phyloP scores from a whole-genome alignment of 768 basidiomycete genomes.

The Naematelia encephala region DNA sequence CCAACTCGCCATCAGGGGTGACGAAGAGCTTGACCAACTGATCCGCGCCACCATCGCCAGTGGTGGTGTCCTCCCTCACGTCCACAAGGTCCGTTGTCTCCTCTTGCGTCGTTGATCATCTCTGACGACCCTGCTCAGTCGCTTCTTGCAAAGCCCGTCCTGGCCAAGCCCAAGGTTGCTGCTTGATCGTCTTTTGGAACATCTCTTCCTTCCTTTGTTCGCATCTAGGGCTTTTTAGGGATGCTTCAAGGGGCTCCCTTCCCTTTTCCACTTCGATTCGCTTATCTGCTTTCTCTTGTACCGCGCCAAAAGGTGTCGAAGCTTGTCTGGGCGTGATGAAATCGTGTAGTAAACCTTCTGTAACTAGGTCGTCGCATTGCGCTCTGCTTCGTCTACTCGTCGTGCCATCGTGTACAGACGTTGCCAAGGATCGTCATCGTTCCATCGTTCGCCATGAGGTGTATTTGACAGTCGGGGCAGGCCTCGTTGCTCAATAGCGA shows the following conservation, averaged over 20 bases:
- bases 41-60: conserved; percentile 87
- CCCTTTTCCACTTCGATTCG: background rate
- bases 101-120: background rate
- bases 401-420: conserved; percentile 19
- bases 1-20: conserved; percentile 92
- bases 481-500: conserved; percentile 40
- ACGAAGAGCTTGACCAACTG: conserved; percentile 94
- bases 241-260: background rate
- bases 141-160: conserved; percentile 24
- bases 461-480: conserved; percentile 16
- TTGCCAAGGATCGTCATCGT: conserved; percentile 31
- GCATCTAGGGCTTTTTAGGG: background rate
- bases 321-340: background rate
- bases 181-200: background rate
- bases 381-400: conserved; percentile 1
- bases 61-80: conserved; percentile 53
- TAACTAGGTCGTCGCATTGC: background rate
- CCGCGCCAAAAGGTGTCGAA: background rate
- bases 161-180: conserved; percentile 21
- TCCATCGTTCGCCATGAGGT: conserved; percentile 23
- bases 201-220: background rate
- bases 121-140: background rate
- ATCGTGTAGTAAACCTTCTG: background rate
- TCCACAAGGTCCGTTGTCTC: conserved; percentile 47
- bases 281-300: background rate